phyloP scores from a whole-genome alignment of 2,329 filamentous ascomycete species.

The Beauveria medogensis region DNA sequence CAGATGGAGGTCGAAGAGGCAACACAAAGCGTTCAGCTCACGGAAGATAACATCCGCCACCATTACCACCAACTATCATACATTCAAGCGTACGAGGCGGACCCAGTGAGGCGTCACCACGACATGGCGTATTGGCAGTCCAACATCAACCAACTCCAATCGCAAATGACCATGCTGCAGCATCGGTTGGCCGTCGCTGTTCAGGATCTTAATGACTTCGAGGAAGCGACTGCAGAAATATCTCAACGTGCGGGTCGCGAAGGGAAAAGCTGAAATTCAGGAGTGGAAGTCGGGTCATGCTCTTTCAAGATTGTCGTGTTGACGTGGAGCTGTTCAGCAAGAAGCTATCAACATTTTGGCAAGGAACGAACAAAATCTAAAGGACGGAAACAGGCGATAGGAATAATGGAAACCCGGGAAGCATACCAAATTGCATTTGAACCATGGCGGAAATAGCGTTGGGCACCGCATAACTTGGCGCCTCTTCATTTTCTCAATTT shows the following conservation, averaged over 20 bases:
- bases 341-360: not conserved
- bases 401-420: too few species aligned
- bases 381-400: not conserved
- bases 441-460: not conserved
- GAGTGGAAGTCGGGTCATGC: not conserved
- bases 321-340: not conserved
- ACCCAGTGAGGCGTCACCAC: not conserved
- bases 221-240: conserved; percentile 4
- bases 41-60: not conserved
- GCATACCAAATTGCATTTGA: not conserved
- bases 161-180: not conserved
- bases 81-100: not conserved
- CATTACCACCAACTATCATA: conserved; percentile 4
- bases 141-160: not conserved
- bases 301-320: not conserved
- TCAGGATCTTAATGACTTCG: conserved; percentile 9
- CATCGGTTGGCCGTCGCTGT: not conserved
- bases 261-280: not conserved
- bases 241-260: not conserved
- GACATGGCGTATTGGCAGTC: conserved; percentile 1
- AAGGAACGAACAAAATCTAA: not conserved
- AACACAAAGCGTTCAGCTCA: not conserved
- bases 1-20: conserved; percentile 5
- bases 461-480: not conserved
- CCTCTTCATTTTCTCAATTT: not conserved